Conservation (phyloP, 306 rosid genomes). For the Sechiopsis laciniata region DNA sequence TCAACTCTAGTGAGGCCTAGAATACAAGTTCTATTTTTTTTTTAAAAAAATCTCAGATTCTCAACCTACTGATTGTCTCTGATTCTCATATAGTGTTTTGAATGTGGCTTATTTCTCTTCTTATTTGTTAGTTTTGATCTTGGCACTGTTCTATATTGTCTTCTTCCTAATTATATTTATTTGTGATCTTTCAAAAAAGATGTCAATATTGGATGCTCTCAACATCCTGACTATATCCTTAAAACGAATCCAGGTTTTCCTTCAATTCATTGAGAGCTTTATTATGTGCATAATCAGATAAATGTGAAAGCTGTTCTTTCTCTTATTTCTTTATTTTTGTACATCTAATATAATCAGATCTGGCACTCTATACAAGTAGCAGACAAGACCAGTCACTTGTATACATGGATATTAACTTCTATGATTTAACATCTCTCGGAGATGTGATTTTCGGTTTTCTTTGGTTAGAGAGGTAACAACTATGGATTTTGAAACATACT, state of each 20-base stretch:
- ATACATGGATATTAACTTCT: not conserved
- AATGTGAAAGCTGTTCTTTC: not conserved
- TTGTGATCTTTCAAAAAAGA: slow-evolving; percentile 38
- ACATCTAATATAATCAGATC: slow-evolving; percentile 54
- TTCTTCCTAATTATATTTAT: too few species aligned
- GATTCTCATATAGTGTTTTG: too few species aligned
- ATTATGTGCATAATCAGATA: not conserved
- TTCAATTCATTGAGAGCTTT: not conserved
- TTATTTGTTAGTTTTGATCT: too few species aligned
- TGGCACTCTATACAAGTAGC: slow-evolving; percentile 85
- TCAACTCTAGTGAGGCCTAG: too few species aligned
- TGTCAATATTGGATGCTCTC: slow-evolving; percentile 85
- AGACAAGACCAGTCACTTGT: slow-evolving; percentile 64
- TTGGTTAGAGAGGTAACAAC: slow-evolving; percentile 53
- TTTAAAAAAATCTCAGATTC: too few species aligned
- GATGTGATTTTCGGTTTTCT: slow-evolving; percentile 17
- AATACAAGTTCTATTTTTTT: too few species aligned
- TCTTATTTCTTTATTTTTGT: not conserved
- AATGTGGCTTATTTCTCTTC: too few species aligned
- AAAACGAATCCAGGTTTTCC: slow-evolving; percentile 82
- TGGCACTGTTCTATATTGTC: too few species aligned
- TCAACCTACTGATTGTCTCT: too few species aligned
- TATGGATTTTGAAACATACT: slow-evolving; percentile 59
- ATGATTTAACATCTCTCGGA: not conserved
- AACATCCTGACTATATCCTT: slow-evolving; percentile 90